Percentiles rank a stretch among this genome's conserved stretches.
phyloP scores from a whole-genome alignment of 2,329 filamentous ascomycete species.

The Pleurostoma richardsiae region DNA sequence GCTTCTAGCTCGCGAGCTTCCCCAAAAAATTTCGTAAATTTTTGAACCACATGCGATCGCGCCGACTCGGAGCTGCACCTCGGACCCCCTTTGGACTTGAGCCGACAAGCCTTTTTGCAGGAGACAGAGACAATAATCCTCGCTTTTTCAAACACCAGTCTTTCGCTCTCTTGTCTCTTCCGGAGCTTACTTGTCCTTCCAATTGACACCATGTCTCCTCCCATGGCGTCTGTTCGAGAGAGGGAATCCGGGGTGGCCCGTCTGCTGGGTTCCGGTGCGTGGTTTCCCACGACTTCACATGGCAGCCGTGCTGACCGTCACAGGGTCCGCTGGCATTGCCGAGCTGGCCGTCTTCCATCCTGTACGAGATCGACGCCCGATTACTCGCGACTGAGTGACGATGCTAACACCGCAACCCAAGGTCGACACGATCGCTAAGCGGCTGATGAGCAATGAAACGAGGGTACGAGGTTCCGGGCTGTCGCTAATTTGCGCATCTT shows the following conservation, averaged over 20 bases:
- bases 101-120: no score
- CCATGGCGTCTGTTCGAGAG: slow-evolving; percentile 44
- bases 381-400: slow-evolving; percentile 1
- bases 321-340: slow-evolving; percentile 88
- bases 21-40: background rate
- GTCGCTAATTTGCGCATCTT: slow-evolving; percentile 2
- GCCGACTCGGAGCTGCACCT: background rate
- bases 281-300: slow-evolving; percentile 1
- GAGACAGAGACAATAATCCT: no score
- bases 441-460: slow-evolving; percentile 96
- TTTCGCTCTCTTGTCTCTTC: no score
- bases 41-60: slow-evolving; percentile 8
- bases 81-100: background rate
- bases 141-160: no score
- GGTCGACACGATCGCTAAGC: slow-evolving; percentile 98
- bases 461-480: slow-evolving; percentile 44
- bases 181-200: background rate
- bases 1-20: background rate
- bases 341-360: slow-evolving; percentile 92
- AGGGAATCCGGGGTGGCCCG: slow-evolving; percentile 86
- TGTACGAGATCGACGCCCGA: slow-evolving; percentile 40
- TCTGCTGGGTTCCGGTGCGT: slow-evolving; percentile 80
- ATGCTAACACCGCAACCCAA: slow-evolving; percentile 30
- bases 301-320: slow-evolving; percentile 5
- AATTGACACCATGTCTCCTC: slow-evolving; percentile 51